Percentiles rank a stretch among this genome's conserved stretches.
phyloP scores from a whole-genome alignment of 805 yeast genomes.

The Kazachstania africana region DNA sequence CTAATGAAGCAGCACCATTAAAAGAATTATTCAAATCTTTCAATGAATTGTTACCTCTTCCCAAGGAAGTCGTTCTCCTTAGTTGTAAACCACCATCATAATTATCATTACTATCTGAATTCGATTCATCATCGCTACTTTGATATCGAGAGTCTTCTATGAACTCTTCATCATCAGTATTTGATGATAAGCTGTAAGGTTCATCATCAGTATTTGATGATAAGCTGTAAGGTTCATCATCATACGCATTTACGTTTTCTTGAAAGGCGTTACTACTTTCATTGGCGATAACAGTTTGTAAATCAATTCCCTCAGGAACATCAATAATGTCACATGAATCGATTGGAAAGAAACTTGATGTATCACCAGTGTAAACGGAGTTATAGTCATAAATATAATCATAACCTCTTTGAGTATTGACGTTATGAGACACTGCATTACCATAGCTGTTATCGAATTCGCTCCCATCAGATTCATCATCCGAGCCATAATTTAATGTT shows the following conservation, averaged over 20 bases:
- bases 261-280: constrained; percentile 9
- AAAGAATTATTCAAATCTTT: constrained; percentile 9
- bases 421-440: constrained; percentile 60
- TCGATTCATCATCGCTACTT: constrained; percentile 16
- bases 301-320: constrained; percentile 25
- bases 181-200: constrained; percentile 8
- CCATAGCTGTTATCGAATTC: constrained; percentile 26
- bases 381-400: constrained; percentile 74
- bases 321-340: constrained; percentile 27
- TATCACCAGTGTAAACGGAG: constrained; percentile 53
- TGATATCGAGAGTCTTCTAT: constrained; percentile 17
- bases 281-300: constrained; percentile 24
- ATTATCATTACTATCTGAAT: constrained; percentile 7
- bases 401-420: constrained; percentile 59
- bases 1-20: constrained; percentile 13
- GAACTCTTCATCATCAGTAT: constrained; percentile 12
- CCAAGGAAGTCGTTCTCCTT: constrained; percentile 21
- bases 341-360: constrained; percentile 25
- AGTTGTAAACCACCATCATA: constrained; percentile 6
- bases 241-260: constrained; percentile 4
- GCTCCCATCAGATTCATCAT: constrained; percentile 37
- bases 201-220: constrained; percentile 3
- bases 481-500: constrained; percentile 64
- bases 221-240: not conserved
- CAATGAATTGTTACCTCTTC: constrained; percentile 17